These are phyloP conservation scores for Mucor racemosus DNA, from an alignment of 371 early-diverging fungal genomes.

Conservation along the genomic window DNA sequence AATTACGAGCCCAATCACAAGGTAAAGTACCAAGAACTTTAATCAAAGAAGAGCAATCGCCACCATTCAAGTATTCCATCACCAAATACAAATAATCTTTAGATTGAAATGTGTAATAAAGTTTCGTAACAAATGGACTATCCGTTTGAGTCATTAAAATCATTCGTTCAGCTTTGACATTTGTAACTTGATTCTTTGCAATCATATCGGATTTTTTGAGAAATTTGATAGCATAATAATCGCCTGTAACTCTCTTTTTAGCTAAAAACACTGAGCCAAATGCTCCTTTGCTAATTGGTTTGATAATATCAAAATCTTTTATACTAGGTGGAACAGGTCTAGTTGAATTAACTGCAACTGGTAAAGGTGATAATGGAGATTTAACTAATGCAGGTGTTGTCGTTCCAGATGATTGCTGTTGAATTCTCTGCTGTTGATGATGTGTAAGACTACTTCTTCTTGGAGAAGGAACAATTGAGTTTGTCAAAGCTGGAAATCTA, in stretches of 20 bases:
- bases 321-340: constrained; percentile 73
- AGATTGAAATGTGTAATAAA: constrained; percentile 94
- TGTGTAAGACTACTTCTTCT: constrained; percentile 9
- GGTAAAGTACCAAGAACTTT: constrained; percentile 86
- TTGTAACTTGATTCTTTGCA: constrained; percentile 90
- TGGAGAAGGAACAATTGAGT: background rate
- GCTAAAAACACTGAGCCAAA: constrained; percentile 91
- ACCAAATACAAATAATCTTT: constrained; percentile 92
- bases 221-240: constrained; percentile 91
- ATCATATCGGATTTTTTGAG: constrained; percentile 90
- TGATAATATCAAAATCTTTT: constrained; percentile 91
- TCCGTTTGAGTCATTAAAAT: constrained; percentile 86
- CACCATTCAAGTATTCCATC: constrained; percentile 96
- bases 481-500: constrained; percentile 14
- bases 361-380: constrained; percentile 55
- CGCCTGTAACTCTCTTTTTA: constrained; percentile 83
- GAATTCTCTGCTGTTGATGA: constrained; percentile 1
- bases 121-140: constrained; percentile 92
- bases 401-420: constrained; percentile 8
- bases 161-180: constrained; percentile 88
- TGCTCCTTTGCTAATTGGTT: constrained; percentile 91
- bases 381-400: constrained; percentile 27
- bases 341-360: constrained; percentile 38
- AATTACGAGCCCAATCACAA: constrained; percentile 92
- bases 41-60: constrained; percentile 92